Evolutionary conservation across 345 rosid genomes (phyloP), one percentile per base, ranked within the genome.

Genomic region (Brassica cretica): DNA sequence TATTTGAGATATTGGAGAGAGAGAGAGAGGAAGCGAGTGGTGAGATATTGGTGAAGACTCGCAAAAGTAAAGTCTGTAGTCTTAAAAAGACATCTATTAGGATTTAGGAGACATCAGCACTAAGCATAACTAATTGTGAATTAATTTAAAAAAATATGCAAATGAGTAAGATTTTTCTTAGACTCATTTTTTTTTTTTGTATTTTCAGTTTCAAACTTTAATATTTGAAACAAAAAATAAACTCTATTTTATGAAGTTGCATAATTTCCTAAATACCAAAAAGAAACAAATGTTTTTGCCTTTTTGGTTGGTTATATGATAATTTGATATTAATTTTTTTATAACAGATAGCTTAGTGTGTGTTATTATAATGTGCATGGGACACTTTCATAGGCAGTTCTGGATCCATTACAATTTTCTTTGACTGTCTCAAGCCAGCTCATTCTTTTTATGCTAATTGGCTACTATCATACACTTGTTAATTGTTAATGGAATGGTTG

Each of bases 341-440:
- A 72, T 39, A 35, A 64, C 6, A 35, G 9, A 77, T 39, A 18
- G 65, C 33, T 64, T 70, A 51, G 70, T 67, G 66, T 68, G 33
- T 51, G 75, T 76, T 64, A 64, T 64, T 77, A 55, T 68, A 76
- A 69, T 41, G 53, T 46, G 7, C 5, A 19, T 1, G 21, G 15
- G 74, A 27, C 24, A 70, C 29, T 51, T 70, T 33, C 39, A 68
- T 41, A 62, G 41, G 63, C 78, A 27, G 41, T 41, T 79, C 74
- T 79, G 71, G 66, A 49, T 74, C 29, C 64, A 68, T 59, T 72
- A 60, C 16, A 68, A 68, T 37, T 53, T 51, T 25, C 3, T 68
- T 74, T 79, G 71, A 79, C 71, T 68, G 39, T 27, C 65, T 68
- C 65, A 35, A 79, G 82, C 82, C 82, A 79, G 74, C 82, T 79